These are phyloP conservation scores for Thielaviopsis populi DNA, from an alignment of 2,329 filamentous ascomycete genomes.

Conservation along the genomic window DNA sequence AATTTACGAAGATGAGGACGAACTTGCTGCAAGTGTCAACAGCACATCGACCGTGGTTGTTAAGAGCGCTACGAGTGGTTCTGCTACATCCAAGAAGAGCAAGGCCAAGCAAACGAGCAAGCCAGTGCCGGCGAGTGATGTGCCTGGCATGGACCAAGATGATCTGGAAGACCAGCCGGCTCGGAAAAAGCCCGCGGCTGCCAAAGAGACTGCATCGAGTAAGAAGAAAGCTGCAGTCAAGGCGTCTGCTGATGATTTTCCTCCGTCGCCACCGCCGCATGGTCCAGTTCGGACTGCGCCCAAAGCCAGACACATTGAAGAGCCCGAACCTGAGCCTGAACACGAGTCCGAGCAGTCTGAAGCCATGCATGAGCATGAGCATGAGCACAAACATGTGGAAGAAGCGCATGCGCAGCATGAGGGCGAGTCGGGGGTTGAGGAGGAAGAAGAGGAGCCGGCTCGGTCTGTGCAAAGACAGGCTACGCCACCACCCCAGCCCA, in stretches of 20 bases:
- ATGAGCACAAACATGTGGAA: background rate
- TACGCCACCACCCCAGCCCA: conserved; percentile 22
- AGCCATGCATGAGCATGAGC: background rate
- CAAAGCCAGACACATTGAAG: background rate
- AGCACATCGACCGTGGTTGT: conserved; percentile 31
- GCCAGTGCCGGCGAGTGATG: background rate
- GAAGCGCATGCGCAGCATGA: conserved; percentile 9
- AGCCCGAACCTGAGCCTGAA: conserved; percentile 4
- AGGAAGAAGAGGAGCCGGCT: conserved; percentile 14
- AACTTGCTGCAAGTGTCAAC: conserved; percentile 27
- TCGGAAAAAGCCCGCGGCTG: conserved; percentile 8
- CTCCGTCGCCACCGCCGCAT: conserved; percentile 3
- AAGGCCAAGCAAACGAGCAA: conserved; percentile 18
- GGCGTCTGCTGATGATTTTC: background rate
- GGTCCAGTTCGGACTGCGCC: background rate
- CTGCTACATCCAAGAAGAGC: conserved; percentile 22
- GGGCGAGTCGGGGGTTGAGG: conserved; percentile 15
- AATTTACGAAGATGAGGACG: conserved; percentile 20
- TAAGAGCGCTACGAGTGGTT: conserved; percentile 22
- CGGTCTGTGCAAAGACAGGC: conserved; percentile 1
- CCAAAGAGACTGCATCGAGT: background rate
- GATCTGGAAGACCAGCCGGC: conserved; percentile 1
- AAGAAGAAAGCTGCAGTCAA: background rate
- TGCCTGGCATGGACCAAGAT: background rate
- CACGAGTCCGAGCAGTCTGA: background rate